Evolutionary conservation across 352 stramenopile genomes (phyloP), one percentile per base, ranked within the genome.

Genomic region (Pythium graminicola): DNA sequence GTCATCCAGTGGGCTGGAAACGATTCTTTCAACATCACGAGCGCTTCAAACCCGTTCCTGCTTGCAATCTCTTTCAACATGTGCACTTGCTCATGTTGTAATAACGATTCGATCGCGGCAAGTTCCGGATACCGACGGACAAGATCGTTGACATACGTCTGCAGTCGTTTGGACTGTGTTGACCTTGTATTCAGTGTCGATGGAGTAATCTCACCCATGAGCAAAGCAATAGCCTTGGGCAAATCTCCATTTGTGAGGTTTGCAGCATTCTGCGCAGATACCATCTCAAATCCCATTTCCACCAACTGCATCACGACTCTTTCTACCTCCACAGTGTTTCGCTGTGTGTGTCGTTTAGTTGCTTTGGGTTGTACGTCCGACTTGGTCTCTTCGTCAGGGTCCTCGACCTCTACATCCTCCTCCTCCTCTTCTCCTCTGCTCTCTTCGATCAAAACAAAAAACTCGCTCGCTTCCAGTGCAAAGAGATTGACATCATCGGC

Each of bases 361-460:
- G 14, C 4, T 10, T 31, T 35, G 54, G 24, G 54, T 1, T 27
- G 65, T 9, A 29, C 60, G 32, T 29, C 16, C 28, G 26, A 17
- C 55, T 64, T 53, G 48, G 44, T 59, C 43, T 53, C 17, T 38
- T 52, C 35, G 26, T 59, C 45, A 20, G 53, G 44, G n/a, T 48
- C 8, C 4, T 61, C 57, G 19, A 17, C 20, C 22, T 47, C 46
- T 16, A 4, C n/a, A 8, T 51, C 31, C 4, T 50, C 23, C 7
- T 56, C 49, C 7, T n/a, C 35, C 2, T 28, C 13, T 9, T 40
- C 47, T 10, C 42, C 36, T 6, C 43, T 19, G 1, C 49, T 33
- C 19, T 58, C 62, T n/a, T 67, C 44, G 33, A 71, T 67, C 50
- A 89, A 72, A 27, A 89, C 75, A 47, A 89, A 79, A 56, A 89